Conservation (phyloP, 768 basidiomycete genomes). For the Floccularia luteovirens region DNA sequence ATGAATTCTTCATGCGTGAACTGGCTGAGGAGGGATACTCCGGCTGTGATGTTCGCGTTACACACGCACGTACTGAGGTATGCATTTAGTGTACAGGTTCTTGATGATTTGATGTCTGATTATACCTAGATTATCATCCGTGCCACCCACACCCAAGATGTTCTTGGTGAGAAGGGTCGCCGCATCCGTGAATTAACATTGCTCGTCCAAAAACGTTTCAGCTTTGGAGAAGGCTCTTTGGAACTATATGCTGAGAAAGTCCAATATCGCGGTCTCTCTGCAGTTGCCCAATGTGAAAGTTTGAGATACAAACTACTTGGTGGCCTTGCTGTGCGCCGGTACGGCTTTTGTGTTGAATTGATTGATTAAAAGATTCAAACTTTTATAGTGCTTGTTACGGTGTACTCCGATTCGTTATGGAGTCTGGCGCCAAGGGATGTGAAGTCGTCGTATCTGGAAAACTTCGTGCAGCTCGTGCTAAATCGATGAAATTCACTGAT, state of each 20-base stretch:
- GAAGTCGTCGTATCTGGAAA: constrained; percentile 99
- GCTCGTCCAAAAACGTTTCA: constrained; percentile 99
- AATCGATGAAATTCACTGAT: constrained; percentile 99
- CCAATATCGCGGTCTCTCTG: constrained; percentile 94
- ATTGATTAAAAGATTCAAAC: background rate
- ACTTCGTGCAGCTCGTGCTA: constrained; percentile 98
- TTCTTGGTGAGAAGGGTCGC: constrained; percentile 98
- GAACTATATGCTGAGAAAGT: constrained; percentile 99
- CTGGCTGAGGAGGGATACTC: constrained; percentile 99
- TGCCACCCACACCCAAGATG: constrained; percentile 98
- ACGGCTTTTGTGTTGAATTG: constrained; percentile 19
- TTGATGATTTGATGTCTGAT: constrained; percentile 2
- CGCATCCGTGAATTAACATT: constrained; percentile 98
- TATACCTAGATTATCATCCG: constrained; percentile 91
- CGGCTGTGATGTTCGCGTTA: constrained; percentile 99
- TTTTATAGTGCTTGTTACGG: constrained; percentile 85
- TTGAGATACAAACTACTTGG: constrained; percentile 98
- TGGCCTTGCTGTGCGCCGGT: constrained; percentile 98
- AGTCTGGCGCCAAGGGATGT: constrained; percentile 98
- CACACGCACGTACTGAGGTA: constrained; percentile 97
- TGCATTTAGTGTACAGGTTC: constrained; percentile 2
- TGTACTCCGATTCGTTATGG: constrained; percentile 99
- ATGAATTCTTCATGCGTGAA: constrained; percentile 98
- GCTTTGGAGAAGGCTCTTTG: constrained; percentile 97
- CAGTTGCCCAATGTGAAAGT: constrained; percentile 97